Percentiles rank a stretch among this genome's conserved stretches.
Conservation (phyloP, 176 grass and related monocot species). For the Juncus inflexus region DNA sequence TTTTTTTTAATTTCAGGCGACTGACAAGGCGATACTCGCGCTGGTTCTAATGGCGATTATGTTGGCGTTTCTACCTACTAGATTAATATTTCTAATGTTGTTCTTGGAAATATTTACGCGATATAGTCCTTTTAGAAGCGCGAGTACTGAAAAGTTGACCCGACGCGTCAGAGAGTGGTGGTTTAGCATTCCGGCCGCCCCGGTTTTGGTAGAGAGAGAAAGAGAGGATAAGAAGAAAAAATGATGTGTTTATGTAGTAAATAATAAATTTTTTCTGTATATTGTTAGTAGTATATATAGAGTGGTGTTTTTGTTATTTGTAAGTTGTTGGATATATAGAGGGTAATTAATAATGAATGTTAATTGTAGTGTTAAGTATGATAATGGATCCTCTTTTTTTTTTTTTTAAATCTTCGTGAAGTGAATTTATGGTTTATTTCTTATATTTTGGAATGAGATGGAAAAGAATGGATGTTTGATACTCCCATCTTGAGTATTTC, state of each 20-base stretch:
- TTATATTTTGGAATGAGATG: no score
- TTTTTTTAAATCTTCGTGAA: no score
- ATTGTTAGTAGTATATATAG: no score
- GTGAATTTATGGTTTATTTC: no score
- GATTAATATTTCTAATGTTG: constrained; percentile 41
- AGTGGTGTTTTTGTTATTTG: no score
- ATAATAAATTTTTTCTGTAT: constrained; percentile 10
- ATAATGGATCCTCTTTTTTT: no score
- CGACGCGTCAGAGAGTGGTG: constrained; percentile 94
- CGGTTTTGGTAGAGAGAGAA: constrained; percentile 77
- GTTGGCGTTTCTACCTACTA: constrained; percentile 56
- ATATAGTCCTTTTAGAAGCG: constrained; percentile 54
- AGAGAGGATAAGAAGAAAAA: constrained; percentile 82
- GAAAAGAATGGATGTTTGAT: no score
- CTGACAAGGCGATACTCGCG: constrained; percentile 59
- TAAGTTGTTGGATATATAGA: no score
- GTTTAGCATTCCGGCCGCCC: constrained; percentile 97
- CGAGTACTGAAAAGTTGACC: constrained; percentile 69
- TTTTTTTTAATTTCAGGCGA: constrained; percentile 42
- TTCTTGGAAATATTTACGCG: constrained; percentile 90
- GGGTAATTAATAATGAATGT: no score
- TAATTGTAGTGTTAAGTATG: no score
- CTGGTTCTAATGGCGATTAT: constrained; percentile 53
- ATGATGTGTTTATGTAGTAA: constrained; percentile 30
- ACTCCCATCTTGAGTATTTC: no score